Conservation (phyloP, 768 basidiomycete genomes). For the Pholiota conissans region DNA sequence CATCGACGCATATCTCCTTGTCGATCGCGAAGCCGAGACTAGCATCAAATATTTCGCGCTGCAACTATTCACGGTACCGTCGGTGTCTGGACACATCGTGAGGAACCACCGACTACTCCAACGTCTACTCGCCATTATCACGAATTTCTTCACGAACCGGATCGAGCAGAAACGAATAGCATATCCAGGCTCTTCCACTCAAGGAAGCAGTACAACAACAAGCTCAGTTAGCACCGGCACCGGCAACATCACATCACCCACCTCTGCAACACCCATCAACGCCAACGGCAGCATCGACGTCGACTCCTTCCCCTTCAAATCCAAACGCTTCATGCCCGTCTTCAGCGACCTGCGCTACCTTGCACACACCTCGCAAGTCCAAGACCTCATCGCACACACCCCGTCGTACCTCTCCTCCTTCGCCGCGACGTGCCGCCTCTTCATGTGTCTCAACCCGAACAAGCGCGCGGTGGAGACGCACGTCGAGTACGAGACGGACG, state of each 20-base stretch:
- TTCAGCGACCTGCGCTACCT: constrained; percentile 90
- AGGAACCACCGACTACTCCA: constrained; percentile 71
- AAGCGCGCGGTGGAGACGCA: constrained; percentile 79
- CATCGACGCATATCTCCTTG: constrained; percentile 88
- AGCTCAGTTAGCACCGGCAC: not conserved
- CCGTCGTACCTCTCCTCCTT: constrained; percentile 70
- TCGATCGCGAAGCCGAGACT: constrained; percentile 93
- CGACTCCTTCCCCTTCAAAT: constrained; percentile 86
- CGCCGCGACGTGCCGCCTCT: constrained; percentile 78
- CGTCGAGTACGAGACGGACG: constrained; percentile 95
- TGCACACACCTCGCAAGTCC: constrained; percentile 78
- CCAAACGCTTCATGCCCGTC: constrained; percentile 94
- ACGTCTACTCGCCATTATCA: constrained; percentile 80
- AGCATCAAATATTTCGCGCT: constrained; percentile 93
- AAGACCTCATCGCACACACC: constrained; percentile 71
- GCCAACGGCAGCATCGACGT: constrained; percentile 56
- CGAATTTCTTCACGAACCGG: constrained; percentile 92
- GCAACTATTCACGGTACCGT: constrained; percentile 91
- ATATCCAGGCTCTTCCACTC: constrained; percentile 31
- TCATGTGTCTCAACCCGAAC: constrained; percentile 93
- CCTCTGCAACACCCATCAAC: constrained; percentile 5
- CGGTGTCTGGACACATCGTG: constrained; percentile 78
- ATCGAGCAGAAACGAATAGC: constrained; percentile 71
- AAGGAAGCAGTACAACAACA: not conserved
- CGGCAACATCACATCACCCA: constrained; percentile 1